Evolutionary conservation across 2,329 filamentous ascomycete genomes (phyloP), one percentile per base, ranked within the genome.

Genomic region (Mycosphaerelloides madeirae): DNA sequence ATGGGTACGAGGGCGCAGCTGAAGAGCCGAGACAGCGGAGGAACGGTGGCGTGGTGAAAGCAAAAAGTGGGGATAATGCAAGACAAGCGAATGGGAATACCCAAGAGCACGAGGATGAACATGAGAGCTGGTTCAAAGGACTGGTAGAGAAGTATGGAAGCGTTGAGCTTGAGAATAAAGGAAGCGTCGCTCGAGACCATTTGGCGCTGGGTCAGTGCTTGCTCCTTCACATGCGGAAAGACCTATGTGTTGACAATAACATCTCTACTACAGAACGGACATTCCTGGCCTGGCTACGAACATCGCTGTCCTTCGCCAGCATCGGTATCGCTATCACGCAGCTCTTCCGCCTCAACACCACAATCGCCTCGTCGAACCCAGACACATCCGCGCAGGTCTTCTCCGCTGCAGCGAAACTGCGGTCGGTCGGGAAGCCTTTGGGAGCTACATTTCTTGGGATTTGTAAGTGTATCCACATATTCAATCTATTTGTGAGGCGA

Each of bases 251-350:
- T 35, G 32, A 35, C 32, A 35, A 12, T 35, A 7, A 35, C 22
- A 25, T 25, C 22, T 25, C 9, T 9, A 18, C 36, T 44, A 38
- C 54, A 89, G 87, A 93, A 67, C 78, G 87, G 15, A 93, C 87
- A 0, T 93, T 91, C 65, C 78, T 93, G 25, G 87, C 87, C 43
- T 93, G 87, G 87, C 76, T 93, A 33, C 79, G 87, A 41, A 93
- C 87, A 2, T 89, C 84, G 2, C 76, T 93, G 29, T 81, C 84
- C 18, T 93, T 93, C 60, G 85, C 86, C 9, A 85, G 79, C 28
- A 91, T 93, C 54, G 87, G 87, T 45, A 85, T 93, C 48, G 87
- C 85, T 33, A 78, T 93, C 31, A 91, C 87, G 1, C 87, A 93
- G 64, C 79, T 93, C 37, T 91, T 93, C 69, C 83, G 87, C 19